Conservation (phyloP, 2,329 filamentous ascomycete genomes). For the Botrytis squamosa region DNA sequence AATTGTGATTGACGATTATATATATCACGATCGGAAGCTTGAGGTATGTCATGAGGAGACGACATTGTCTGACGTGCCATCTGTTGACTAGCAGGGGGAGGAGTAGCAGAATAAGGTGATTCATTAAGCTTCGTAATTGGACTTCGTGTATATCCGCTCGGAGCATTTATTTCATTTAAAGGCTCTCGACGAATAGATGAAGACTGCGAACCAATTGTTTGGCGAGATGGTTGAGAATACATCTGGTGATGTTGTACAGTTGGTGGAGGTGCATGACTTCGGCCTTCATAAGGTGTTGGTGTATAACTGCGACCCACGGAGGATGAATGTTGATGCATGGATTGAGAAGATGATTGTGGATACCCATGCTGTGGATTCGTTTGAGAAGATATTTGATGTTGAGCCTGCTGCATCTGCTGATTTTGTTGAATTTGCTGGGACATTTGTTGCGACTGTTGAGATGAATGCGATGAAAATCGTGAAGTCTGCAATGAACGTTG, state of each 20-base stretch:
- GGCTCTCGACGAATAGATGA: constrained; percentile 35
- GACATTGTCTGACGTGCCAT: constrained; percentile 30
- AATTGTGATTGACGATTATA: constrained; percentile 36
- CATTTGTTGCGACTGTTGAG: constrained; percentile 20
- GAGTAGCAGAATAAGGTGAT: constrained; percentile 39
- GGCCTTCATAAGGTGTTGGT: constrained; percentile 34
- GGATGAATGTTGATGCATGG: constrained; percentile 49
- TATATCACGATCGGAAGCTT: constrained; percentile 37
- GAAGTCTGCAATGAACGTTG: constrained; percentile 34
- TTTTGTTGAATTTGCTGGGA: constrained; percentile 27
- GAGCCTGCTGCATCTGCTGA: constrained; percentile 26
- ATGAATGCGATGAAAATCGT: constrained; percentile 43
- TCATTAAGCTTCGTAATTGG: constrained; percentile 36
- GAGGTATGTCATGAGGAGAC: constrained; percentile 35
- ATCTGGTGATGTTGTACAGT: constrained; percentile 40
- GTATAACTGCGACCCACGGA: constrained; percentile 38
- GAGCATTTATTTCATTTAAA: constrained; percentile 32
- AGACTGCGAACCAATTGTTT: constrained; percentile 34
- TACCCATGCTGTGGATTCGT: constrained; percentile 46
- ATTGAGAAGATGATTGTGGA: constrained; percentile 49
- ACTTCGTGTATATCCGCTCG: constrained; percentile 34
- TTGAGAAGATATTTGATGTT: constrained; percentile 49
- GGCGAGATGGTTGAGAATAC: constrained; percentile 35
- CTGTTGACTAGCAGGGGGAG: constrained; percentile 28
- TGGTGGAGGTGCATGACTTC: constrained; percentile 44